Evolutionary conservation across 2,329 filamentous ascomycete species (phyloP), one percentile per base, ranked within the genome.

Genomic region (Colletotrichum paranaense): DNA sequence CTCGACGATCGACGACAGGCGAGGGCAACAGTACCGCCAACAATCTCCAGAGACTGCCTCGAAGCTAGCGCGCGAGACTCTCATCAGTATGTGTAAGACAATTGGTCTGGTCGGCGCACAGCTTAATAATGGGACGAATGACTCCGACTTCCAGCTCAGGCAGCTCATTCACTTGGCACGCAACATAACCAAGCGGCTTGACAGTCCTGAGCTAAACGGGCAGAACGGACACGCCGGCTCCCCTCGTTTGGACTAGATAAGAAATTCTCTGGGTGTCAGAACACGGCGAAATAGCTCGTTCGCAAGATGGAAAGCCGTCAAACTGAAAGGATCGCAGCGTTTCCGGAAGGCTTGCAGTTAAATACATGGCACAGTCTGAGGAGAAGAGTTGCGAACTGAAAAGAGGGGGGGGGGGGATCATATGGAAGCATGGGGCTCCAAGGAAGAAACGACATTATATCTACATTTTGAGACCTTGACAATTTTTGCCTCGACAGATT

Each of bases 151-250:
- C 35, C 71, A 73, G 14, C 62, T 73, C 3, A 62, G 71, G 8
- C 71, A 73, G n/a, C 71, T 73, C 6, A 73, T 73, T 3, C 71
- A 73, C n/a, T n/a, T 73, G 14, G 71, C 71, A 11, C 71, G 71
- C 14, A 73, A 73, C 12, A 73, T 73, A 6, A 66, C 71, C 2
- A 73, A 73, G 22, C 46, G 71, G 38, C 22, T 73, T 56, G 71
- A 73, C 22, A 71, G 19, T 9, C 67, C 60, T 8, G 71, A 73
- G 5, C 55, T 24, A n/a, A 73, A 73, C 14, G 71, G 71, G 14
- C 35, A 73, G 26, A 73, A 73, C 19, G 71, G 67, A 16, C 24
- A 73, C 9, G 22, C 62, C 14, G 52, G 52, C 8, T 22, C 60
- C 24, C 26, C 71, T 5, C 46, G 71, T 3, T 32, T 32, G 26